Percentiles rank a stretch among this genome's conserved stretches.
These are phyloP conservation scores for Elsinoe perseae DNA, from an alignment of 2,329 filamentous ascomycete species.

Conservation along the genomic window DNA sequence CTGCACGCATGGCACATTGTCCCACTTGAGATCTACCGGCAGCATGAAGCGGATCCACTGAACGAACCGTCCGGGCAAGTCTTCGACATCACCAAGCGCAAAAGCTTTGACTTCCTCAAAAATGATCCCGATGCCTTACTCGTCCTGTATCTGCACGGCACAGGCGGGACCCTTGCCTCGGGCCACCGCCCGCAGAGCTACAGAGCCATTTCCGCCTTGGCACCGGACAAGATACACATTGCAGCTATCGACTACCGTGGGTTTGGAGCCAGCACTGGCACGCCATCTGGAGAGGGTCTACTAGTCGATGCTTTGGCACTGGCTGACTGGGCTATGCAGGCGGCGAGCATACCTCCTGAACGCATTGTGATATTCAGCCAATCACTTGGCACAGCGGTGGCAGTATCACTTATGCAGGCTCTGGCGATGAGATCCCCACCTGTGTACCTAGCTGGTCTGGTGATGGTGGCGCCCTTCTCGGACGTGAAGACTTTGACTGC, in stretches of 20 bases:
- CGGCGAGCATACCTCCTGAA: conserved; percentile 45
- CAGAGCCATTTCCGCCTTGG: conserved; percentile 45
- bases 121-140: conserved; percentile 57
- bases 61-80: conserved; percentile 41
- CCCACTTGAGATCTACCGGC: conserved; percentile 39
- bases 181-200: conserved; percentile 50
- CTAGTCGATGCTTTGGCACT: conserved; percentile 47
- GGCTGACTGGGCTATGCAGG: conserved; percentile 47
- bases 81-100: conserved; percentile 48
- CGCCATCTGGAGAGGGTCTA: conserved; percentile 49
- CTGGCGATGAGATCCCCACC: conserved; percentile 38
- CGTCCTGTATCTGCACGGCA: conserved; percentile 56
- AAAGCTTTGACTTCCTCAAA: conserved; percentile 54
- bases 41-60: conserved; percentile 36
- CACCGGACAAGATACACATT: conserved; percentile 48
- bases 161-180: conserved; percentile 50
- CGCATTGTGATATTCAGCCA: conserved; percentile 54
- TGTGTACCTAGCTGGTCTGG: conserved; percentile 45
- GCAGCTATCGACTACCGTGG: conserved; percentile 56
- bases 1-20: conserved; percentile 47
- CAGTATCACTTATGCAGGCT: conserved; percentile 39
- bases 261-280: conserved; percentile 48
- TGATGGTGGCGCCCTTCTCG: conserved; percentile 51
- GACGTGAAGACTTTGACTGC: conserved; percentile 47
- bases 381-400: conserved; percentile 51